phyloP scores from a whole-genome alignment of 1,284 basidiomycete species.

The Naganishia liquefaciens region DNA sequence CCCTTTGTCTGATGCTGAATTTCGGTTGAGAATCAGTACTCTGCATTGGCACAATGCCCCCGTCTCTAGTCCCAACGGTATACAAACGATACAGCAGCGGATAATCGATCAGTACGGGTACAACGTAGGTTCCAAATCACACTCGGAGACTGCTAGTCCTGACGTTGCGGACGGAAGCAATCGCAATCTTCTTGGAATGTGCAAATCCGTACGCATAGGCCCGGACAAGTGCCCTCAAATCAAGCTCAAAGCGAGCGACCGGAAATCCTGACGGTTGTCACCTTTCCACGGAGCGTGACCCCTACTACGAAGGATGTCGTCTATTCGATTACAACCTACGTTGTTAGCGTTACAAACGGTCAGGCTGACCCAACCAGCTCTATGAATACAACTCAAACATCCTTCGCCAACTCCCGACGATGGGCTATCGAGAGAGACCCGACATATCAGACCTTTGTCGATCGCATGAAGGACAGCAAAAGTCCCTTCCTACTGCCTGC shows the following conservation, averaged over 20 bases:
- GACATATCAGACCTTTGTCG: slow-evolving; percentile 18
- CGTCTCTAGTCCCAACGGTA: slow-evolving; percentile 6
- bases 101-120: slow-evolving; percentile 18
- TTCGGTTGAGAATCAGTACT: background rate
- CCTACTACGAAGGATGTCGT: slow-evolving; percentile 16
- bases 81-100: slow-evolving; percentile 23
- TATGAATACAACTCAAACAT: background rate
- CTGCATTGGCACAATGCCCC: slow-evolving; percentile 28
- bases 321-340: slow-evolving; percentile 23
- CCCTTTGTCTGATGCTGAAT: too few species aligned
- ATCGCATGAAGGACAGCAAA: slow-evolving; percentile 19
- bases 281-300: slow-evolving; percentile 2
- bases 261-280: slow-evolving; percentile 15
- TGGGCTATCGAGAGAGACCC: slow-evolving; percentile 11
- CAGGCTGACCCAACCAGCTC: background rate
- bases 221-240: background rate
- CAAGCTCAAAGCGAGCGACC: slow-evolving; percentile 1
- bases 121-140: background rate
- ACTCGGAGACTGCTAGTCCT: background rate
- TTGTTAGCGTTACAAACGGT: background rate
- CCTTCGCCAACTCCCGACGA: background rate
- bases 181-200: slow-evolving; percentile 14
- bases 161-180: background rate
- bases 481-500: slow-evolving; percentile 19
- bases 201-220: slow-evolving; percentile 19